Percentiles rank a stretch among this genome's conserved stretches.
Conservation (phyloP, 2,329 filamentous ascomycete species). For the Hysterium pulicare region DNA sequence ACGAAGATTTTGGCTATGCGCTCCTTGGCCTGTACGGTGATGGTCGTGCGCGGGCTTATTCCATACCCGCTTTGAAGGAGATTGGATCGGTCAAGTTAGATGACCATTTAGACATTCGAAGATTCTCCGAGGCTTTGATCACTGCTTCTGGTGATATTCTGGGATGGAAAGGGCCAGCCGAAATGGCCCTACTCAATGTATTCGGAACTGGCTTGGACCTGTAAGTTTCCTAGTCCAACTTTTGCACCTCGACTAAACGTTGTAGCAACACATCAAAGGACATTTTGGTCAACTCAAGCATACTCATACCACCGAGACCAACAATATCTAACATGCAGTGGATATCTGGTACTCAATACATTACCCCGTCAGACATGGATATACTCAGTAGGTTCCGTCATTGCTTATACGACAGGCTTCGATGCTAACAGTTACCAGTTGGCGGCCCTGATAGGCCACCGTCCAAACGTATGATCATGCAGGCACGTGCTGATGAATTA, state of each 20-base stretch:
- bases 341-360: constrained; percentile 91
- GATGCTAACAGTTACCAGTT: constrained; percentile 44
- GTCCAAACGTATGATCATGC: constrained; percentile 82
- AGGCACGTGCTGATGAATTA: constrained; percentile 71
- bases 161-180: constrained; percentile 84
- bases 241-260: constrained; percentile 9
- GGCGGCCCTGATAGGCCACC: constrained; percentile 84
- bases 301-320: constrained; percentile 72
- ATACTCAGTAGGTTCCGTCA: constrained; percentile 57
- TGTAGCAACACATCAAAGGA: constrained; percentile 57
- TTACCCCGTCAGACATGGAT: constrained; percentile 84
- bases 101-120: constrained; percentile 67
- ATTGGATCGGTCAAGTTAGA: constrained; percentile 64
- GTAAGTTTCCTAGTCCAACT: constrained; percentile 43
- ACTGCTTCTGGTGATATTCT: constrained; percentile 78
- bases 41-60: constrained; percentile 73
- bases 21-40: constrained; percentile 84
- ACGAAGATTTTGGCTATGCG: constrained; percentile 71
- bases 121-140: constrained; percentile 67
- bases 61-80: constrained; percentile 84
- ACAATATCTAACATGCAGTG: constrained; percentile 95
- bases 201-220: constrained; percentile 72
- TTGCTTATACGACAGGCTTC: neutral
- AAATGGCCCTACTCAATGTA: constrained; percentile 76
- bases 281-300: constrained; percentile 72